A percentile compares a stretch with the other conserved stretches of the same genome.
phyloP scores from a whole-genome alignment of 306 rosid genomes.

The Cajanus cajan region DNA sequence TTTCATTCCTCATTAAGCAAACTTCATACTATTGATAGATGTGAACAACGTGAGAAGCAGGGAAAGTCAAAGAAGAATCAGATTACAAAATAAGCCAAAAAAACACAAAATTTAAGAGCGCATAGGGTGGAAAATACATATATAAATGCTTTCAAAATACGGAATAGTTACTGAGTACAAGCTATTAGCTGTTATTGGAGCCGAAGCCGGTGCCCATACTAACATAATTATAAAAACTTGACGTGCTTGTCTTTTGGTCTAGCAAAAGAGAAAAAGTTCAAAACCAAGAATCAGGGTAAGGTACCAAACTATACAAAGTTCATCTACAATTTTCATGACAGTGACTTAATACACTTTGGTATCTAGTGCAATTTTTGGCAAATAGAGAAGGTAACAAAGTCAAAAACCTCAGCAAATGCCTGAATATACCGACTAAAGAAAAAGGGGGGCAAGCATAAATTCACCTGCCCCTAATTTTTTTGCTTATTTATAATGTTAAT shows the following conservation, averaged over 20 bases:
- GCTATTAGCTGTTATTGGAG: constrained; percentile 1
- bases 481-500: background rate
- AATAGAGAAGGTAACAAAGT: background rate
- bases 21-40: background rate
- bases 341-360: background rate
- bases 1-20: background rate
- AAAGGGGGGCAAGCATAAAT: background rate
- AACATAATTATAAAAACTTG: background rate
- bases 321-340: constrained; percentile 13
- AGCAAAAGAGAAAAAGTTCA: constrained; percentile 21
- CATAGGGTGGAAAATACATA: background rate
- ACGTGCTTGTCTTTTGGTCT: background rate
- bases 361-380: constrained; percentile 25
- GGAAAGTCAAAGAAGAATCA: background rate
- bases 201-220: background rate
- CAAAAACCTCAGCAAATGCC: background rate
- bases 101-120: background rate
- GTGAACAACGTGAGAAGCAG: background rate
- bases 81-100: background rate
- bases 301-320: constrained; percentile 15
- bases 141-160: background rate
- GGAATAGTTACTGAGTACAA: background rate
- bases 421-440: constrained; percentile 24
- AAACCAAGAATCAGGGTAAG: constrained; percentile 34
- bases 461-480: background rate